Evolutionary conservation across 2,329 filamentous ascomycete species (phyloP), one percentile per base, ranked within the genome.

Genomic region (Pyrenophora graminea): DNA sequence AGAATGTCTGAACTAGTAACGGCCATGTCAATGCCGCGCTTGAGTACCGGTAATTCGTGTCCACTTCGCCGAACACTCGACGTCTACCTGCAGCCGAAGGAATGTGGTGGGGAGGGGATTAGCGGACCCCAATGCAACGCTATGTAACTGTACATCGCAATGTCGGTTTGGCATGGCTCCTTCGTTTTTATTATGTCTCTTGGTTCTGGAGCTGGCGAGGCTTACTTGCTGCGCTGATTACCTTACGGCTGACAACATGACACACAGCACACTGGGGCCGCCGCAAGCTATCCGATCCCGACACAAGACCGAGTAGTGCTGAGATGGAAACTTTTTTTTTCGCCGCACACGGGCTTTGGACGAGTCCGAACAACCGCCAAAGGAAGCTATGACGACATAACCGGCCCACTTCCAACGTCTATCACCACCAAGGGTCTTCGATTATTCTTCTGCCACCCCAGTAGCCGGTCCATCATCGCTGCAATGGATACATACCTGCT

Each of bases 311-410:
- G 10, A 30, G 10, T 30, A 10, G 27, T 13, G 27, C 9, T 21
- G 27, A 10, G 27, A 30, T 30, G 9, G 27, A 30, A 10, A 7
- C 10, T 30, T 30, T 30, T 30, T 30, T 10, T 30, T 30, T 30
- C 3, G 23, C 10, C 27, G 27, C 27, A 10, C 27, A 4, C 27
- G 9, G 27, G 10, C 27, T 12, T 9, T 12, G 7, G 7, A 4
- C 3, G 9, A 13, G 27, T 9, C 27, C 9, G 27, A 30, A 30
- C 3, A 30, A 30, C 27, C 27, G 27, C 12, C 33, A 17, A 32
- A 39, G 48, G 48, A 40, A 47, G 39, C 43, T 51, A 51, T 51
- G 48, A 51, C 48, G 48, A 51, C 48, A 51, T 51, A 33, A 51
- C 32, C 15, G 44, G 15, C 45, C 44, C 44, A 51, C 48, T 12